Conservation (phyloP, 192 early-diverging fungal species). For the Phlyctochytrium arcticum region DNA sequence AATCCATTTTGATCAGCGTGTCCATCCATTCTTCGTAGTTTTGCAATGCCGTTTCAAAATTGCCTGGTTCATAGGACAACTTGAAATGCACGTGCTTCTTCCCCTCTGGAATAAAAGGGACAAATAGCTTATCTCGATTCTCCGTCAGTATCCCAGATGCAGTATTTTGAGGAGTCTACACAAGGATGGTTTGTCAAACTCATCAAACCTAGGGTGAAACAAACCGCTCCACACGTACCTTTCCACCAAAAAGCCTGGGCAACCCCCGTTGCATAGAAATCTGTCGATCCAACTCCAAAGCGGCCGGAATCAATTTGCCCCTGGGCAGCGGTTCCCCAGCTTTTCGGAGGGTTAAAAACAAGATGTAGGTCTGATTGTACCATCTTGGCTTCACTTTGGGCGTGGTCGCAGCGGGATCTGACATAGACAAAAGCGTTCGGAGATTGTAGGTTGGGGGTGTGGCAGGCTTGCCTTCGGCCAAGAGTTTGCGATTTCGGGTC, state of each 20-base stretch:
- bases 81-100: constrained; percentile 64
- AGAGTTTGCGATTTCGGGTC: constrained; percentile 11
- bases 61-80: constrained; percentile 74
- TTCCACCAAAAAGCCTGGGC: constrained; percentile 81
- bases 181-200: neutral
- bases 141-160: constrained; percentile 28
- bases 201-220: neutral
- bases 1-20: constrained; percentile 66
- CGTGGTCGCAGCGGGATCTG: neutral
- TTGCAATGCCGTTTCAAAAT: constrained; percentile 65
- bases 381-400: constrained; percentile 61
- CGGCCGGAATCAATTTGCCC: constrained; percentile 66
- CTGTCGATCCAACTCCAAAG: constrained; percentile 73
- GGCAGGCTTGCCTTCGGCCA: constrained; percentile 16
- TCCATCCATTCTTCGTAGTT: constrained; percentile 74
- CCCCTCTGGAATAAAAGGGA: constrained; percentile 21
- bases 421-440: neutral
- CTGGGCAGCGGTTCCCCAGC: constrained; percentile 65
- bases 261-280: constrained; percentile 67
- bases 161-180: constrained; percentile 36
- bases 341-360: constrained; percentile 76
- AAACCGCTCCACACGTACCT: constrained; percentile 45
- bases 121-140: constrained; percentile 33
- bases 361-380: constrained; percentile 84
- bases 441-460: constrained; percentile 3